A percentile compares a stretch with the other conserved stretches of the same genome.
Evolutionary conservation across 352 stramenopile species (phyloP).

Genomic region (Phytopythium vexans): DNA sequence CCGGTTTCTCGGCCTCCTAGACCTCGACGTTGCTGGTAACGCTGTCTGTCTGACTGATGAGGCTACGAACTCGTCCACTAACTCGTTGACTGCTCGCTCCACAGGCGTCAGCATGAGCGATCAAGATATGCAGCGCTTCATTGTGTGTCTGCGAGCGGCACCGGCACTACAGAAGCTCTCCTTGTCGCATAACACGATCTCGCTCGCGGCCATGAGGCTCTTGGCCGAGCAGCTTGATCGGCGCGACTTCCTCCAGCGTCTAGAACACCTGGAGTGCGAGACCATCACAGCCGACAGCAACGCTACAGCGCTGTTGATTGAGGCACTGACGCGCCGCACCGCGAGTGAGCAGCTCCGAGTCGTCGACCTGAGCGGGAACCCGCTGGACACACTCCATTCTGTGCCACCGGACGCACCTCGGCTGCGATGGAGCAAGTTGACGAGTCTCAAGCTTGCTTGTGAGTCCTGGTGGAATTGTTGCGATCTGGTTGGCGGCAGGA

Average conservation of each 20-base stretch:
- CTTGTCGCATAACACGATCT: conserved; percentile 48
- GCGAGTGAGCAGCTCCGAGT: conserved; percentile 15
- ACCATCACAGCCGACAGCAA: conserved; percentile 22
- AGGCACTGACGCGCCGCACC: conserved; percentile 11
- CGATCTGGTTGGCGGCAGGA: too few species aligned
- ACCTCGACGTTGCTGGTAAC: conserved; percentile 45
- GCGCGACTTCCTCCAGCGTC: conserved; percentile 5
- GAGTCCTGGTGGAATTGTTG: too few species aligned
- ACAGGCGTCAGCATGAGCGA: conserved; percentile 40
- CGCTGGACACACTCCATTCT: conserved; percentile 12
- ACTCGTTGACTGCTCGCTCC: neutral
- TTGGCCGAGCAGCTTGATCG: conserved; percentile 24
- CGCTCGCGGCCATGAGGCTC: conserved; percentile 20
- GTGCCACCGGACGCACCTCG: neutral
- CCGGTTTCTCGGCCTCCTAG: conserved; percentile 26
- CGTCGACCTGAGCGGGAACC: conserved; percentile 26
- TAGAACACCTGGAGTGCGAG: conserved; percentile 38
- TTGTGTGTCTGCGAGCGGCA: conserved; percentile 30
- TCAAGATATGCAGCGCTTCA: conserved; percentile 57
- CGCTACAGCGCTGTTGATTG: conserved; percentile 18
- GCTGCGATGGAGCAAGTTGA: too few species aligned
- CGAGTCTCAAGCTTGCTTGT: too few species aligned
- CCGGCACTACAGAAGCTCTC: conserved; percentile 24
- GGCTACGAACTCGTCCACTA: neutral
- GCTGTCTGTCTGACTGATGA: neutral